Evolutionary conservation across 805 yeast species (phyloP).

Genomic region (Lipomyces sp.): DNA sequence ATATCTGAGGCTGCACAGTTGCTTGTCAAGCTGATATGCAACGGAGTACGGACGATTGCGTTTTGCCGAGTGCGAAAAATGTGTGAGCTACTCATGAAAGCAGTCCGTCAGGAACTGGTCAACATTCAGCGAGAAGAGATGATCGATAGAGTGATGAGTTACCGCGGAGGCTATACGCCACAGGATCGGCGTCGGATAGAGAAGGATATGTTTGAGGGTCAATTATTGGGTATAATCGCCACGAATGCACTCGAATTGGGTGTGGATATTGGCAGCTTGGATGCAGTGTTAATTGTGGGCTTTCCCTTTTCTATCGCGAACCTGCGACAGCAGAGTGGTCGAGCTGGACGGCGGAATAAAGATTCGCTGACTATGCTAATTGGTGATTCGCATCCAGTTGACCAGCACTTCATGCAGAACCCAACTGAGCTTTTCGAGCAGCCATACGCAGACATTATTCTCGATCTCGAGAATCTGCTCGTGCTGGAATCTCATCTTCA

Average conservation of each 20-base stretch:
- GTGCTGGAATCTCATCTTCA: slow-evolving; percentile 84
- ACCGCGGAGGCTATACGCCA: slow-evolving; percentile 93
- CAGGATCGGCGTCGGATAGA: slow-evolving; percentile 87
- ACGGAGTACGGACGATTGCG: slow-evolving; percentile 78
- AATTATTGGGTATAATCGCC: slow-evolving; percentile 82
- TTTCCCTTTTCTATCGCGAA: slow-evolving; percentile 88
- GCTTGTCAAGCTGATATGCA: slow-evolving; percentile 65
- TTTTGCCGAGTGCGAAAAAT: slow-evolving; percentile 86
- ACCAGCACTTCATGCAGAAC: slow-evolving; percentile 78
- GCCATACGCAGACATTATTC: slow-evolving; percentile 58
- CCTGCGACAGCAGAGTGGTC: slow-evolving; percentile 93
- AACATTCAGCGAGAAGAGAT: slow-evolving; percentile 50
- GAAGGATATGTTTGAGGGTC: slow-evolving; percentile 85
- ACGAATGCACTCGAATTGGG: slow-evolving; percentile 97
- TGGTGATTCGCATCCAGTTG: slow-evolving; percentile 82
- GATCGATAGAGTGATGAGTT: slow-evolving; percentile 78
- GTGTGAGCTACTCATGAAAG: slow-evolving; percentile 87
- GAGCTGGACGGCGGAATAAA: slow-evolving; percentile 88
- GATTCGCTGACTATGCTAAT: slow-evolving; percentile 87
- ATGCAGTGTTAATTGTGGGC: slow-evolving; percentile 90
- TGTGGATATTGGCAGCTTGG: slow-evolving; percentile 90
- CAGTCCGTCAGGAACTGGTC: slow-evolving; percentile 63
- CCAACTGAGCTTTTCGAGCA: slow-evolving; percentile 61
- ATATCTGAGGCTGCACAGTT: slow-evolving; percentile 77
- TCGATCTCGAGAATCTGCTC: slow-evolving; percentile 64